These are phyloP conservation scores for Chaetomium tenue DNA, from an alignment of 495 filamentous ascomycete genomes.

Conservation along the genomic window DNA sequence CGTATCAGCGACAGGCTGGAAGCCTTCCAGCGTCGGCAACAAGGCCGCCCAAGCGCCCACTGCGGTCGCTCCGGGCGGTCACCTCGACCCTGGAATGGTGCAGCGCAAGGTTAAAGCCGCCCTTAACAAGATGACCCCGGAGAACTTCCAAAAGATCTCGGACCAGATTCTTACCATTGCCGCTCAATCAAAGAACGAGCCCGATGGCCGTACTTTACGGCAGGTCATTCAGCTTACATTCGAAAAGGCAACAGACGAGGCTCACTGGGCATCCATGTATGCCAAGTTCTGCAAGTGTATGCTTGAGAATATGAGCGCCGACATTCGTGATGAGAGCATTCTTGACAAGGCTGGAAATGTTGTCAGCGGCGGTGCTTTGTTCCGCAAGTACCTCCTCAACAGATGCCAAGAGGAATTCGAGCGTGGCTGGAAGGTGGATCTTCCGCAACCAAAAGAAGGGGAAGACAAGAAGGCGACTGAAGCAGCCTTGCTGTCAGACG, in stretches of 20 bases:
- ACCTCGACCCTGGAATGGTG: slow-evolving; percentile 86
- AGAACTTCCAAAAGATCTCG: slow-evolving; percentile 96
- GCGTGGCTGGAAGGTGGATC: slow-evolving; percentile 91
- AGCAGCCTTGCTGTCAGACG: slow-evolving; percentile 82
- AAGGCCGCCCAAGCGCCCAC: slow-evolving; percentile 36
- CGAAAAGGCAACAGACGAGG: slow-evolving; percentile 98
- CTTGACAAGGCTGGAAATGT: slow-evolving; percentile 79
- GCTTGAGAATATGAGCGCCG: slow-evolving; percentile 90
- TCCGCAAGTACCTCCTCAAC: slow-evolving; percentile 98
- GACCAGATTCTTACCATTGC: slow-evolving; percentile 92
- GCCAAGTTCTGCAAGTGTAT: slow-evolving; percentile 98
- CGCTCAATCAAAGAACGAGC: slow-evolving; percentile 90
- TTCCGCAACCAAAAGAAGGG: slow-evolving; percentile 79
- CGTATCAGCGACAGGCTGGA: slow-evolving; percentile 75
- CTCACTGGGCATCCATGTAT: slow-evolving; percentile 99
- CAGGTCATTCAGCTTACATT: slow-evolving; percentile 99
- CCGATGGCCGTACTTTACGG: slow-evolving; percentile 87
- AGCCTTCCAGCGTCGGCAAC: slow-evolving; percentile 68
- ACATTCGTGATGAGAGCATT: slow-evolving; percentile 93
- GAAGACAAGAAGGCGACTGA: slow-evolving; percentile 65
- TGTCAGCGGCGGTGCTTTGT: slow-evolving; percentile 86
- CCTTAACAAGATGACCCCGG: slow-evolving; percentile 99
- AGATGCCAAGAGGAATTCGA: slow-evolving; percentile 99
- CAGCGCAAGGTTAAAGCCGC: slow-evolving; percentile 98
- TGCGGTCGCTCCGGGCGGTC: slow-evolving; percentile 48